A percentile compares a stretch with the other conserved stretches of the same genome.
Conservation (phyloP, 2,329 filamentous ascomycete species). For the Cordyceps cicadae region DNA sequence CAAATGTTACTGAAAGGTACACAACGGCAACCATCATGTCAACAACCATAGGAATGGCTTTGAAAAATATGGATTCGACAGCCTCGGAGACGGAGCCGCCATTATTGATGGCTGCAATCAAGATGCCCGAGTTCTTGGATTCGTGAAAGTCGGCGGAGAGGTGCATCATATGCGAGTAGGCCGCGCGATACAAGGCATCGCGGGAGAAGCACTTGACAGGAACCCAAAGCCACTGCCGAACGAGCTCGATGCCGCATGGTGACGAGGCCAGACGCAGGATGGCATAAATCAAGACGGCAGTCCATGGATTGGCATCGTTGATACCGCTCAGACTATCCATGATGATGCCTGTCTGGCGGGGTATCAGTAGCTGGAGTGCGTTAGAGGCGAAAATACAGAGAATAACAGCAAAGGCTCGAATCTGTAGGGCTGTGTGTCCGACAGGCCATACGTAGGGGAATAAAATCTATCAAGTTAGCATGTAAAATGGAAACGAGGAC, state of each 20-base stretch:
- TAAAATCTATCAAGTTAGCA: constrained; percentile 47
- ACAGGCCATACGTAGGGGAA: constrained; percentile 73
- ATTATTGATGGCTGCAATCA: constrained; percentile 48
- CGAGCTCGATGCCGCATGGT: constrained; percentile 44
- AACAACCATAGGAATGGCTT: constrained; percentile 50
- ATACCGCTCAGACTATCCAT: constrained; percentile 56
- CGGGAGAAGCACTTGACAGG: constrained; percentile 51
- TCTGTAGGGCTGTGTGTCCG: constrained; percentile 55
- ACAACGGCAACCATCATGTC: constrained; percentile 52
- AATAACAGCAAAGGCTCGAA: constrained; percentile 58
- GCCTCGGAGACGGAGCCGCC: constrained; percentile 46
- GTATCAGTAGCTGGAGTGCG: constrained; percentile 66
- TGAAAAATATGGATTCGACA: constrained; percentile 50
- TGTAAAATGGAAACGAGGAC: neutral
- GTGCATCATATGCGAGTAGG: constrained; percentile 52
- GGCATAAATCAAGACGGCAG: constrained; percentile 44
- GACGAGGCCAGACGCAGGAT: constrained; percentile 44
- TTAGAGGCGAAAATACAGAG: constrained; percentile 63
- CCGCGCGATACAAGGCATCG: constrained; percentile 44
- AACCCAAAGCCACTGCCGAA: constrained; percentile 49
- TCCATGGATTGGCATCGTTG: constrained; percentile 42
- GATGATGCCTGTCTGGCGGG: constrained; percentile 73
- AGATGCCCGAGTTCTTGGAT: constrained; percentile 50
- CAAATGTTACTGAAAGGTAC: constrained; percentile 51
- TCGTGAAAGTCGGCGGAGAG: constrained; percentile 55